Conservation (phyloP, 108 stramenopile genomes). For the Skeletonema tropicum region DNA sequence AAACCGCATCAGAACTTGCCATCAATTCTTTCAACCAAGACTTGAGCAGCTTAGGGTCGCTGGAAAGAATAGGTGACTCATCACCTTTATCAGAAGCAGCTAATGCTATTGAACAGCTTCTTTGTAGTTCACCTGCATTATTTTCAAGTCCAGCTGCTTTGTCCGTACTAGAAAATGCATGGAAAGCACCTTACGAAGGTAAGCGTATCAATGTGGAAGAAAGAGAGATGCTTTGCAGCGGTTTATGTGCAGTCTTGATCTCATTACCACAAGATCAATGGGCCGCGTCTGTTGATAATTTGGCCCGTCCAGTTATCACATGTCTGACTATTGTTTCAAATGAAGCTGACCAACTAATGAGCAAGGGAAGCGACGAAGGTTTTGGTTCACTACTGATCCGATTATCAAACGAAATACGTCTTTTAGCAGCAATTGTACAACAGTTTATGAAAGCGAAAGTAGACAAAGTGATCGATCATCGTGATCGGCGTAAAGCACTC, state of each 20-base stretch:
- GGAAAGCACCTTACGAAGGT: constrained; percentile 52
- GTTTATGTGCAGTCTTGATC: constrained; percentile 59
- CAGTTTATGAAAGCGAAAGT: constrained; percentile 40
- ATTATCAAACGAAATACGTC: constrained; percentile 55
- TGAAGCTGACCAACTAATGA: constrained; percentile 25
- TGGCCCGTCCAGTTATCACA: constrained; percentile 54
- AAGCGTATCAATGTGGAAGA: constrained; percentile 49
- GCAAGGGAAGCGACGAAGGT: not conserved
- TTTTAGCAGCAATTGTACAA: constrained; percentile 48
- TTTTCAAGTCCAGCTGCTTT: constrained; percentile 55
- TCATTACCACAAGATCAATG: constrained; percentile 51
- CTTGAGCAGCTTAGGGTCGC: constrained; percentile 25
- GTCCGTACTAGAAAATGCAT: constrained; percentile 60
- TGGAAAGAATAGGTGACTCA: constrained; percentile 15
- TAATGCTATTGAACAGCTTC: constrained; percentile 43
- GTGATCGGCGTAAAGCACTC: constrained; percentile 19
- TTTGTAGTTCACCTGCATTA: constrained; percentile 44
- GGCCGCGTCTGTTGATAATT: constrained; percentile 34
- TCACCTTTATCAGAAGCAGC: constrained; percentile 63
- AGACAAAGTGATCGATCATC: constrained; percentile 3
- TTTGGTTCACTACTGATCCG: constrained; percentile 38
- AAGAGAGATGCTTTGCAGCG: constrained; percentile 52
- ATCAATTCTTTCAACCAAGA: constrained; percentile 54
- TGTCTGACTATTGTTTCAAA: constrained; percentile 50
- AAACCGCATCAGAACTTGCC: constrained; percentile 57